Evolutionary conservation across 2,329 filamentous ascomycete genomes (phyloP).

Genomic region (Sarocladium kiliense): DNA sequence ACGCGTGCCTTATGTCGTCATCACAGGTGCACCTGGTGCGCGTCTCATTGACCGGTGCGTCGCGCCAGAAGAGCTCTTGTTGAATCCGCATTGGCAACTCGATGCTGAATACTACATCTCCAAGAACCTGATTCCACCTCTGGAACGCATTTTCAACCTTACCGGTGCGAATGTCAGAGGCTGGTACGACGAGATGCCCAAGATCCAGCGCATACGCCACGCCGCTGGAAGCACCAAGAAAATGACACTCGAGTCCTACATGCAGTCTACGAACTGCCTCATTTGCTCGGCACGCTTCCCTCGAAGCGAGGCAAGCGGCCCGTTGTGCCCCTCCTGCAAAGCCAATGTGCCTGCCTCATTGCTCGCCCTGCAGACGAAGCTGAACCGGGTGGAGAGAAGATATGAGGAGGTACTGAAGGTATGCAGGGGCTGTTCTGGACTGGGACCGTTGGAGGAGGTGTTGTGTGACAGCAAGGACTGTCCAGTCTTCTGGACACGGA

Average conservation of each 20-base stretch:
- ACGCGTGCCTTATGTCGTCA: conserved; percentile 88
- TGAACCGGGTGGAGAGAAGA: conserved; percentile 59
- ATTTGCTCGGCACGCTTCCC: conserved; percentile 49
- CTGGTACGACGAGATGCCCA: conserved; percentile 98
- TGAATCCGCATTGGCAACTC: conserved; percentile 71
- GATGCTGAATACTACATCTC: conserved; percentile 96
- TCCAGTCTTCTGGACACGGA: conserved; percentile 79
- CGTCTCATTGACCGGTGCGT: conserved; percentile 86
- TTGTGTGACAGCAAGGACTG: conserved; percentile 87
- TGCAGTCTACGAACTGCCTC: conserved; percentile 74
- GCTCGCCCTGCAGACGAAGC: conserved; percentile 54
- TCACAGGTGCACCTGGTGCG: conserved; percentile 81
- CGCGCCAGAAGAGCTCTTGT: conserved; percentile 74
- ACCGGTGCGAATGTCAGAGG: conserved; percentile 84
- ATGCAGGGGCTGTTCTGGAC: conserved; percentile 74
- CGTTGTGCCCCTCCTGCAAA: conserved; percentile 56
- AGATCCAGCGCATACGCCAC: conserved; percentile 64
- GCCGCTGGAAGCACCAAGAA: conserved; percentile 35
- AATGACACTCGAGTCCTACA: conserved; percentile 89
- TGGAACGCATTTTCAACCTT: conserved; percentile 95
- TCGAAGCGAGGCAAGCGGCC: conserved; percentile 17
- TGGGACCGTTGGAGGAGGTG: conserved; percentile 72
- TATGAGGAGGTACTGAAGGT: conserved; percentile 61
- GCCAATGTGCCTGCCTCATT: conserved; percentile 53
- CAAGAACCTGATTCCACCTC: conserved; percentile 90